These are phyloP conservation scores for Candida awuae DNA, from an alignment of 805 yeast genomes.

Conservation along the genomic window DNA sequence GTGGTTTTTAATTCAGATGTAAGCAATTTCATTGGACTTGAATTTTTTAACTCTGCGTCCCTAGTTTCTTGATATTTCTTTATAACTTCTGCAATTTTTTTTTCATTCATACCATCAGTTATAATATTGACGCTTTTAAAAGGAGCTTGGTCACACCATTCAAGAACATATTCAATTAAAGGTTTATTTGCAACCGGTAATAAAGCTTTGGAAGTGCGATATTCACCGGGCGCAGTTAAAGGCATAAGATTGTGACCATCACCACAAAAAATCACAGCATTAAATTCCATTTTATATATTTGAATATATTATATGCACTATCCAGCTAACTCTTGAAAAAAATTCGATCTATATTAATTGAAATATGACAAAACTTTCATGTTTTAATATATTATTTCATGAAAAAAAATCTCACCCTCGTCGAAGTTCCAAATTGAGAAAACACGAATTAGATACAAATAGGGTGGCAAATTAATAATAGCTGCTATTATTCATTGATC, in stretches of 20 bases:
- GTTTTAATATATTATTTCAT: too few species aligned
- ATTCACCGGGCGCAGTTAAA: conserved; percentile 49
- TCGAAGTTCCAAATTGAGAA: background rate
- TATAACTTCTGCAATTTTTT: conserved; percentile 41
- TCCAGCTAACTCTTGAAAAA: too few species aligned
- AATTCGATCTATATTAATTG: background rate
- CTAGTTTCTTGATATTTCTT: conserved; percentile 38
- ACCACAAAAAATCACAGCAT: conserved; percentile 87
- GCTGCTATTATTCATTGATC: background rate
- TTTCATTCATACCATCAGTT: conserved; percentile 36
- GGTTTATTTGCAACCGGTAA: conserved; percentile 87
- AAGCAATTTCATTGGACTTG: conserved; percentile 34
- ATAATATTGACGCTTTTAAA: conserved; percentile 65
- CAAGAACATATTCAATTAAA: conserved; percentile 77
- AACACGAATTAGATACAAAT: background rate
- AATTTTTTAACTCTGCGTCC: conserved; percentile 25
- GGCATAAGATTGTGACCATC: conserved; percentile 70
- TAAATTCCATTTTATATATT: conserved; percentile 66
- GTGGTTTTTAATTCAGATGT: conserved; percentile 44
- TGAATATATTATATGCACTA: background rate
- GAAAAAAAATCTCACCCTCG: background rate
- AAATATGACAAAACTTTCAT: background rate
- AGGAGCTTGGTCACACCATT: conserved; percentile 87
- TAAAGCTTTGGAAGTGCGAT: conserved; percentile 75
- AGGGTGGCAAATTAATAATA: background rate